Evolutionary conservation across 192 early-diverging fungal genomes (phyloP).

Genomic region (Entomortierella chlamydospora): DNA sequence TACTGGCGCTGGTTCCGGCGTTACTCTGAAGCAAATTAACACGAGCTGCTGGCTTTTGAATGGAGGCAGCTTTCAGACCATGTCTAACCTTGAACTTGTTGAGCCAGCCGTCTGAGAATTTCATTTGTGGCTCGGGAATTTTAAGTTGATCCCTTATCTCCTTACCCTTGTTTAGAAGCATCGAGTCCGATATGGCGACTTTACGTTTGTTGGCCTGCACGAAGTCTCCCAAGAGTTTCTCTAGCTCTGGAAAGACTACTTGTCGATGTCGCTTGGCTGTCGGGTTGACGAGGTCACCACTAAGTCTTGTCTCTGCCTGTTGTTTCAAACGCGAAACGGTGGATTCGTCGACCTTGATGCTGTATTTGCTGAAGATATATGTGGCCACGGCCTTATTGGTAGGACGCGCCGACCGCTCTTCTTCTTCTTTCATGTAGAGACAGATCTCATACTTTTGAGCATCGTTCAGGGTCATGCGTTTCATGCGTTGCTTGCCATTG

Average conservation of each 20-base stretch:
- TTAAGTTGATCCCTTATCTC: slow-evolving; percentile 22
- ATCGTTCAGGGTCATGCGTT: slow-evolving; percentile 38
- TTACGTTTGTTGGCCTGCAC: slow-evolving; percentile 17
- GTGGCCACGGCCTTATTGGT: slow-evolving; percentile 25
- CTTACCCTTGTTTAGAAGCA: slow-evolving; percentile 37
- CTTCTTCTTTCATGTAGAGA: slow-evolving; percentile 29
- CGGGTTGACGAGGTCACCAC: slow-evolving; percentile 34
- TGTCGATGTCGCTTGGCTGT: slow-evolving; percentile 35
- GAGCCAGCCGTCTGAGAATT: slow-evolving; percentile 54
- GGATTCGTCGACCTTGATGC: slow-evolving; percentile 43
- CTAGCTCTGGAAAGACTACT: slow-evolving; percentile 50
- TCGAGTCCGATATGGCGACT: slow-evolving; percentile 21
- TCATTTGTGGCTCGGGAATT: slow-evolving; percentile 20
- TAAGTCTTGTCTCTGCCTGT: slow-evolving; percentile 11
- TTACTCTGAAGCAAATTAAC: not conserved
- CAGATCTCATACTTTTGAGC: slow-evolving; percentile 55
- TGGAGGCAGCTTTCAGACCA: slow-evolving; percentile 21
- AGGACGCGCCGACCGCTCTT: not conserved
- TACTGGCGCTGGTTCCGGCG: too few species aligned
- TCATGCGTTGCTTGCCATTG: slow-evolving; percentile 9
- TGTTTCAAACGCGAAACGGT: slow-evolving; percentile 36
- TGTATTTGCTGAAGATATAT: slow-evolving; percentile 25
- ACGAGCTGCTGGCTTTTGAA: not conserved
- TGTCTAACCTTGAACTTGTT: slow-evolving; percentile 56
- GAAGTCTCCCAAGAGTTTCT: slow-evolving; percentile 40